Evolutionary conservation across 108 stramenopile species (phyloP).

Genomic region (Cyclotella choctawhatcheeana): DNA sequence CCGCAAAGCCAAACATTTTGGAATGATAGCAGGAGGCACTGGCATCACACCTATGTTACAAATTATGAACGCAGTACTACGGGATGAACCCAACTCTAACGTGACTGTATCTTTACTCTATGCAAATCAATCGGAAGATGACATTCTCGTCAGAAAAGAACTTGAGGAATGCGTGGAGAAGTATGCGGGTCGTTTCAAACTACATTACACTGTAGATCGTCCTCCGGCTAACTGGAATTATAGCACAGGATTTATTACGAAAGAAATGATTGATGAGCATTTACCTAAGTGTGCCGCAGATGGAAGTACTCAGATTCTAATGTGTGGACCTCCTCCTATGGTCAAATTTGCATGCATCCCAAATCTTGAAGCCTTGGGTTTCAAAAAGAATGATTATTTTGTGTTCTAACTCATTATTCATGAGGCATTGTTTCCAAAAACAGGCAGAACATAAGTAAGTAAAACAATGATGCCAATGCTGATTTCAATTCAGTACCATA

Average conservation of each 20-base stretch:
- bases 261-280: slow-evolving; percentile 89
- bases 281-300: slow-evolving; percentile 55
- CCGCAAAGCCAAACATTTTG: slow-evolving; percentile 72
- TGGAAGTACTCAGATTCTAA: slow-evolving; percentile 81
- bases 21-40: slow-evolving; percentile 99
- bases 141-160: slow-evolving; percentile 92
- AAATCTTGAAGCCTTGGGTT: slow-evolving; percentile 90
- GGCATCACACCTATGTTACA: slow-evolving; percentile 99
- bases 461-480: too few relatives aligned
- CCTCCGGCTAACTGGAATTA: slow-evolving; percentile 78
- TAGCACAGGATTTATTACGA: slow-evolving; percentile 90
- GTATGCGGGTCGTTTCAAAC: slow-evolving; percentile 76
- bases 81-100: slow-evolving; percentile 65
- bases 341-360: slow-evolving; percentile 97
- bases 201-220: slow-evolving; percentile 94
- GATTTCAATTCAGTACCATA: too few relatives aligned
- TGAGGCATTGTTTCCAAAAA: too few relatives aligned
- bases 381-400: slow-evolving; percentile 80
- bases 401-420: too few relatives aligned
- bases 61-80: slow-evolving; percentile 81
- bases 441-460: not conserved
- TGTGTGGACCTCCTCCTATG: slow-evolving; percentile 99
- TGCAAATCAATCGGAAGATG: slow-evolving; percentile 94
- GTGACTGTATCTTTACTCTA: slow-evolving; percentile 77
- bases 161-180: slow-evolving; percentile 75